phyloP scores from a whole-genome alignment of 495 filamentous ascomycete genomes.

The Penicillium psychrofluorescens region DNA sequence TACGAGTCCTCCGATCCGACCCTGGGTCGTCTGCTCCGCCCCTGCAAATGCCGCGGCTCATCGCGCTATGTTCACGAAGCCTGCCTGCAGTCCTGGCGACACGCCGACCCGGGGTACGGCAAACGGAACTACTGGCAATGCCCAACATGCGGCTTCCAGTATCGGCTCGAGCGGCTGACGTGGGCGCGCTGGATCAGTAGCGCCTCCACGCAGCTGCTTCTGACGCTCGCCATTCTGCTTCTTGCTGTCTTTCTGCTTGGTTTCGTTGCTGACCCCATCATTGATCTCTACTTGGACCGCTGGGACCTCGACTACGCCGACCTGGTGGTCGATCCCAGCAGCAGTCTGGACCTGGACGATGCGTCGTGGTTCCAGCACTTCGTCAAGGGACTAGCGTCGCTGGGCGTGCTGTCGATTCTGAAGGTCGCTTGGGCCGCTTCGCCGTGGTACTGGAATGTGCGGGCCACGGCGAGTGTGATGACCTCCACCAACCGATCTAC shows the following conservation, averaged over 20 bases:
- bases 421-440: conserved; percentile 70
- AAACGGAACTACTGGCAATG: conserved; percentile 76
- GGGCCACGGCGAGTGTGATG: conserved; percentile 42
- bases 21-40: conserved; percentile 74
- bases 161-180: conserved; percentile 69
- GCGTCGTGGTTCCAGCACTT: conserved; percentile 73
- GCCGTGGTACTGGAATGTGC: conserved; percentile 69
- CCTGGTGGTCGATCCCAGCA: conserved; percentile 13
- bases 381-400: conserved; percentile 73
- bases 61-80: conserved; percentile 92
- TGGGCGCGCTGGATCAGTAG: conserved; percentile 72
- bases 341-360: conserved; percentile 35
- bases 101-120: conserved; percentile 59
- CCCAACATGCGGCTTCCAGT: conserved; percentile 80
- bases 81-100: conserved; percentile 84
- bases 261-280: conserved; percentile 88
- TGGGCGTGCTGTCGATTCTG: conserved; percentile 79
- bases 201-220: conserved; percentile 47
- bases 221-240: conserved; percentile 66
- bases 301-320: conserved; percentile 38
- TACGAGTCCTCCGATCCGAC: conserved; percentile 72
- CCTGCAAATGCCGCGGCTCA: conserved; percentile 88
- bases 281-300: conserved; percentile 80
- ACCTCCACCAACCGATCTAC: conserved; percentile 45
- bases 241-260: conserved; percentile 70